Base-by-base conservation (phyloP, 2,329 filamentous ascomycete genomes). In the Arthrobotrys sinensis region DNA sequence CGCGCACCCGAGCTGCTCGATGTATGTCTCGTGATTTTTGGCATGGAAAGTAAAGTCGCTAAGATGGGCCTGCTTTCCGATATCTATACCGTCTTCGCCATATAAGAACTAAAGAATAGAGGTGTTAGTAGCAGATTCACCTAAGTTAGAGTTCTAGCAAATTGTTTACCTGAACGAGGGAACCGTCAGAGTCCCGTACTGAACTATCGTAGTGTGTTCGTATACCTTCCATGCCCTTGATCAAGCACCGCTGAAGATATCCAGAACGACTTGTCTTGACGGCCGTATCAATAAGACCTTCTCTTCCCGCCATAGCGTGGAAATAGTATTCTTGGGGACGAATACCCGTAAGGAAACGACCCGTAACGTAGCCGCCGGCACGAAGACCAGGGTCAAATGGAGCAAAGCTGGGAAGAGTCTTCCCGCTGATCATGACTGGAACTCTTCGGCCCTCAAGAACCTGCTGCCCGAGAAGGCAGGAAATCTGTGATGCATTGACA, bases 291-390 rank as follows among this genome's bases (percentile, higher is more conserved):
- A 99, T 99, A 80, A 99, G 87, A 87, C 96, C 96, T 88, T 99
- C 96, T 86, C 96, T 90, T 82, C 96, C 96, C 83, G 95, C 96
- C 96, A 99, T 99, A 85, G 96, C 94, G 89, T 99, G 96, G 87
- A 99, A 99, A 84, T 95, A 99, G 85, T 97, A 99, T 84, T 99
- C 96, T 83, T 99, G 96, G 3, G 96, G 96, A 68, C 95, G 91
- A 79, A 99, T 96, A 77, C 96, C 96, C 24, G 96, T 99, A 87
- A 99, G 92, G 89, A 99, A 99, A 84, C 96, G 93, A 83, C 96
- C 93, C 62, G 93, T 92, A 80, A 99, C 93, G 85, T 97, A 99
- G 16, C 96, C 96, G 82, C 94, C 94, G 64, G 96, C 96, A 81
- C 94, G 89, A 5, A 97, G 89, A 81, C 94, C 90, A 0, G 94